Conservation (phyloP, 805 yeast species). For the Pichia cabralensis region DNA sequence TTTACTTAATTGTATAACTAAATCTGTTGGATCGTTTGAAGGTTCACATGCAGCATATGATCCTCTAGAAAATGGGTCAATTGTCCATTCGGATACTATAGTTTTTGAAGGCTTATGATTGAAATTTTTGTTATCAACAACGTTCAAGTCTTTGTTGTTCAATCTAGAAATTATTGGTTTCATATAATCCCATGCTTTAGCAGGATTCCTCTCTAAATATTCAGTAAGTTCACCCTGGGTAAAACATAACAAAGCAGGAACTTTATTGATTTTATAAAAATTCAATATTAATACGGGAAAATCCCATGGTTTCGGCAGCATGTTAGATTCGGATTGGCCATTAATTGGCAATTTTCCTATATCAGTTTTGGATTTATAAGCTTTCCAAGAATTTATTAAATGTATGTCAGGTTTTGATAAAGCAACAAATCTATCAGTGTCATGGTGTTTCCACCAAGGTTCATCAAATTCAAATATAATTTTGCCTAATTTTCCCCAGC, state of each 20-base stretch:
- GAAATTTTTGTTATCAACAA: not conserved
- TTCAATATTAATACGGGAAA: conserved; percentile 58
- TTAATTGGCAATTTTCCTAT: no score
- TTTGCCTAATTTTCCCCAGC: conserved; percentile 66
- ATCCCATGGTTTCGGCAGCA: conserved; percentile 36
- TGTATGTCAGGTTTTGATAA: conserved; percentile 29
- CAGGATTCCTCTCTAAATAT: conserved; percentile 41
- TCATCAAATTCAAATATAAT: conserved; percentile 56
- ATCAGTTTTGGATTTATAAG: not conserved
- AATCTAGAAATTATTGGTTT: conserved; percentile 37
- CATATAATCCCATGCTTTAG: conserved; percentile 46
- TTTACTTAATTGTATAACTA: conserved; percentile 49
- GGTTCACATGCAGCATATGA: conserved; percentile 67
- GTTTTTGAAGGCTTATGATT: conserved; percentile 27
- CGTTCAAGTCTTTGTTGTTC: conserved; percentile 2
- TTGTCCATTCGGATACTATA: conserved; percentile 65
- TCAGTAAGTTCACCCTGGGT: conserved; percentile 68
- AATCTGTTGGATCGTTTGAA: conserved; percentile 59
- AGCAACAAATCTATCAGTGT: conserved; percentile 39
- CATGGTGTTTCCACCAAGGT: conserved; percentile 46
- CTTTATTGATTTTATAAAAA: conserved; percentile 35
- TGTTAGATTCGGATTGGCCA: not conserved
- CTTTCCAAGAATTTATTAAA: conserved; percentile 4
- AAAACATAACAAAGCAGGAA: conserved; percentile 51
- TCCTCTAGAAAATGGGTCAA: conserved; percentile 70